A percentile compares a stretch with the other conserved stretches of the same genome.
Conservation (phyloP, 1,139 yeast species). For the Wickerhamomyces sp. region DNA sequence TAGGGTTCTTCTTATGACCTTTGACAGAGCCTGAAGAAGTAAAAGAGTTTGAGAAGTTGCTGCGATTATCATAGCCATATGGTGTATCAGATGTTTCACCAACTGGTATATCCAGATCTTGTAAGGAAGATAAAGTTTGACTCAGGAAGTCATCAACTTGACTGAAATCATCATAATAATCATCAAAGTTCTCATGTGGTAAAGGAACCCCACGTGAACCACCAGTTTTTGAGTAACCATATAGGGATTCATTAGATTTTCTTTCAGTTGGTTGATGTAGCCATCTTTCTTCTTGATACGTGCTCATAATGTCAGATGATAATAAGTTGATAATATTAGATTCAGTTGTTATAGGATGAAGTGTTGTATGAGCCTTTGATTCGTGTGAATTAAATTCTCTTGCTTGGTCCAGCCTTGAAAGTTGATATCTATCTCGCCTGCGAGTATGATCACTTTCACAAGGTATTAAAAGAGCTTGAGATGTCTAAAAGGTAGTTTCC, state of each 20-base stretch:
- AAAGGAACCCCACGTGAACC: conserved; percentile 6
- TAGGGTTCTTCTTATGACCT: conserved; percentile 32
- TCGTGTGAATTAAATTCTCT: neutral
- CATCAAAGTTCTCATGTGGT: conserved; percentile 14
- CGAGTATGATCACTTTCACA: conserved; percentile 9
- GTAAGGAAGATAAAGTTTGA: conserved; percentile 21
- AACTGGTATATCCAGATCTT: conserved; percentile 24
- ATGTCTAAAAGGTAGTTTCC: too few species aligned
- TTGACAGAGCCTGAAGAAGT: conserved; percentile 5
- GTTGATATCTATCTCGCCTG: conserved; percentile 8
- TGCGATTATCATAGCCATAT: conserved; percentile 7
- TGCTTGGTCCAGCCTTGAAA: conserved; percentile 12
- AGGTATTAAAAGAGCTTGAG: conserved; percentile 1
- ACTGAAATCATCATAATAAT: conserved; percentile 8
- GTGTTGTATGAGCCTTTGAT: neutral
- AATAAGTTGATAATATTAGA: too few species aligned
- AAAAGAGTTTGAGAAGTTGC: neutral
- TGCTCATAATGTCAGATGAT: too few species aligned
- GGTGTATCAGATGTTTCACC: conserved; percentile 12
- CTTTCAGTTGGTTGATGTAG: conserved; percentile 5
- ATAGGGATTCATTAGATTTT: neutral
- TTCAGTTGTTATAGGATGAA: too few species aligned
- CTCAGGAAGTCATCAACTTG: conserved; percentile 23
- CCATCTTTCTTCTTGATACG: conserved; percentile 9
- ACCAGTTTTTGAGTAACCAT: neutral